phyloP scores from a whole-genome alignment of 73 alveolate genomes.

The Tetrahymena thermophila region DNA sequence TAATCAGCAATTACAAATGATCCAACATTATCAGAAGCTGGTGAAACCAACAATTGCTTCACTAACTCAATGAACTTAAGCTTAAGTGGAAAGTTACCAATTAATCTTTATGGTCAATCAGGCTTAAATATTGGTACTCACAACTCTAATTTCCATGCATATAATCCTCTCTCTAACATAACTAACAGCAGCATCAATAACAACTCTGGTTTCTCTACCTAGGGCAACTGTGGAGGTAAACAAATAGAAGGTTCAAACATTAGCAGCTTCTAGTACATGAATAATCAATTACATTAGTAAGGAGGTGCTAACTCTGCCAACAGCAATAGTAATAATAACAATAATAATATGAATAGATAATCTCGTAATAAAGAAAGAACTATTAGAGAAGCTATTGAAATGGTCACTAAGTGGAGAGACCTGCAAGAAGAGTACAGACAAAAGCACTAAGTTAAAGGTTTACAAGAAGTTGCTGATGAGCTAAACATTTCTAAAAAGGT shows the following conservation, averaged over 20 bases:
- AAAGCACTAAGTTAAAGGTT: not conserved
- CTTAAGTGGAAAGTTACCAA: not conserved
- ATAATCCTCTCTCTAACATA: not conserved
- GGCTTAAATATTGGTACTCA: not conserved
- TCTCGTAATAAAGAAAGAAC: constrained; percentile 1
- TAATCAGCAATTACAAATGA: not conserved
- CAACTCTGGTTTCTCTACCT: not conserved
- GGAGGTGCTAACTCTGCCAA: not conserved
- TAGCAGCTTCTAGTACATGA: not conserved
- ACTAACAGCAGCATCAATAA: not conserved
- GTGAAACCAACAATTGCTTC: not conserved
- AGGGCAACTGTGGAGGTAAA: not conserved
- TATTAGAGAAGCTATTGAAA: not conserved
- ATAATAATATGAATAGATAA: not conserved
- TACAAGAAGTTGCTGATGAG: not conserved
- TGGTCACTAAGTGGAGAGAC: not conserved
- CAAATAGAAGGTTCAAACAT: not conserved
- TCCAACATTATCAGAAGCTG: not conserved
- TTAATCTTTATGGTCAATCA: not conserved
- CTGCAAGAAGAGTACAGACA: not conserved
- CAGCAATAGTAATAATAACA: not conserved
- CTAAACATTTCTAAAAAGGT: not conserved
- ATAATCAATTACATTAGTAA: not conserved
- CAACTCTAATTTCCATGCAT: not conserved
- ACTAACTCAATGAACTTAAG: not conserved